Percentiles rank a stretch among this genome's conserved stretches.
phyloP scores from a whole-genome alignment of 2,329 filamentous ascomycete species.

The Plectosphaerella cucumerina region DNA sequence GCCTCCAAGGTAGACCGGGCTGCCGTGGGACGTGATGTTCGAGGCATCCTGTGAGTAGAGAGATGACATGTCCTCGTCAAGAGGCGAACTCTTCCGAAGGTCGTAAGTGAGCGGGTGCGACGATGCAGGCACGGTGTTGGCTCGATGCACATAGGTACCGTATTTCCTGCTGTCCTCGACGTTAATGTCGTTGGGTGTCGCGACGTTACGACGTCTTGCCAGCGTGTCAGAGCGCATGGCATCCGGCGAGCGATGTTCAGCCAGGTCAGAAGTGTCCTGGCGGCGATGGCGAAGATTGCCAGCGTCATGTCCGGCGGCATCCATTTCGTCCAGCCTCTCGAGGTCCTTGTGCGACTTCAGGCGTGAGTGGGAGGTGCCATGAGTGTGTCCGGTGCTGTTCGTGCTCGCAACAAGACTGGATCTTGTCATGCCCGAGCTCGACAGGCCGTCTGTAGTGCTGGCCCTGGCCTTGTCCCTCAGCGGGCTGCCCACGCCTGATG shows the following conservation, averaged over 20 bases:
- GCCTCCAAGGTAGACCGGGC: slow-evolving; percentile 4
- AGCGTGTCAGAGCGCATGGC: slow-evolving; percentile 5
- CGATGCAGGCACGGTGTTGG: slow-evolving; percentile 13
- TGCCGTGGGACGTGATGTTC: not conserved
- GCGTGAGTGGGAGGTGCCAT: no score
- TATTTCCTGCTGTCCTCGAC: slow-evolving; percentile 8
- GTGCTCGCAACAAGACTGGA: not conserved
- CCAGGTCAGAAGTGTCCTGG: not conserved
- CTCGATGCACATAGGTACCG: slow-evolving; percentile 3
- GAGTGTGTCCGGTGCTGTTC: not conserved
- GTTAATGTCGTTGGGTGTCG: slow-evolving; percentile 2
- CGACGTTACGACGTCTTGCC: slow-evolving; percentile 9
- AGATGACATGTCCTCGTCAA: slow-evolving; percentile 7
- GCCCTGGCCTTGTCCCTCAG: not conserved
- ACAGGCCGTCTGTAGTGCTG: not conserved
- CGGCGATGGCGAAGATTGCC: not conserved
- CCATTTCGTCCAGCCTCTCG: slow-evolving; percentile 4
- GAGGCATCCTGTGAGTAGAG: slow-evolving; percentile 10
- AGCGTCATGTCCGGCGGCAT: no score
- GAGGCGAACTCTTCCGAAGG: not conserved
- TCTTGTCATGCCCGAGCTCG: not conserved
- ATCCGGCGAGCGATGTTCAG: slow-evolving; percentile 6
- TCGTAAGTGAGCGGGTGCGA: slow-evolving; percentile 10
- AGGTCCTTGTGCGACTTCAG: not conserved
- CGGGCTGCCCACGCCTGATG: slow-evolving; percentile 5